Evolutionary conservation across 164 flowering plant species (phyloP), one percentile per base, ranked within the genome.

Genomic region (Macadamia tetraphylla): DNA sequence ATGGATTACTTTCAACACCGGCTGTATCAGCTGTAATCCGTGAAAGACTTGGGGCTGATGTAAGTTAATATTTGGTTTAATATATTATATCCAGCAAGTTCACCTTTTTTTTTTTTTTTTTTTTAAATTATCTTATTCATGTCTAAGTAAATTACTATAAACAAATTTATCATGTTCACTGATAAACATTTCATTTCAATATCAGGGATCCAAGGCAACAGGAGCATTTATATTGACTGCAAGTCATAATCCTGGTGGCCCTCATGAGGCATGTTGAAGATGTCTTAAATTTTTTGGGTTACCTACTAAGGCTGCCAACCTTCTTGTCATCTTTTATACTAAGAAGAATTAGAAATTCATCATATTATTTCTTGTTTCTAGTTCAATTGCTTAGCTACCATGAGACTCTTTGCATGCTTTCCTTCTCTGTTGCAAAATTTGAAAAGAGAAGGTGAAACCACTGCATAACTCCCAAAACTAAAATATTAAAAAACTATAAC

Each of bases 201-300:
- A 13, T 64, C 83, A 95, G 97, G 97, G 97, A 72, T 87, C 97
- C 43, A 87, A 80, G 76, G 93, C 98, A 58, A 72, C 86, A 35
- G 99, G 99, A 55, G 88, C 86, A 66, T 95, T 95, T 73, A 95
- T 95, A 69, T 78, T 95, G 84, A 95, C 98, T 15, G 98, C 99
- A 64, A 95, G 99, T 81, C 99, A 95, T 79, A 95, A 95, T 77
- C 99, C 99, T 6, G 99, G 99, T 57, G 99, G 99, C 46, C 98
- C 98, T 29, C 51, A 75, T 80, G 99, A 92, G 97, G 98, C 88
- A 64, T n/a, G 62, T 64, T 29, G 52, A 64, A 35, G n/a, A 71
- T 44, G 1, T 69, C 63, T 10, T 32, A 17, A 30, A 13, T 18
- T 14, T 9, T 51, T 13, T n/a, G 35, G 52, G 35, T 0, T 11